Conservation (phyloP, 306 rosid genomes). For the Trifolium dubium region DNA sequence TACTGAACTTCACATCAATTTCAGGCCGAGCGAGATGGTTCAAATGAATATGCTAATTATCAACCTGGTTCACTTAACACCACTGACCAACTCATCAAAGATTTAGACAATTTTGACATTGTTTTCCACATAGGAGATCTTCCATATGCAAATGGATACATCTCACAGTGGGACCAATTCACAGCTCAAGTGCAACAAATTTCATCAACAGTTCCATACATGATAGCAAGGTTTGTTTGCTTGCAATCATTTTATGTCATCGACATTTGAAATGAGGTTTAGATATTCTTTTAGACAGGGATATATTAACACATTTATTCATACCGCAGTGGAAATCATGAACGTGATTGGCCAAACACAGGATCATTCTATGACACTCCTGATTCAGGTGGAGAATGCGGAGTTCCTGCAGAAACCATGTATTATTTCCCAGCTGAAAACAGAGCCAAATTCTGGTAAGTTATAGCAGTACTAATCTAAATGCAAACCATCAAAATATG, state of each 20-base stretch:
- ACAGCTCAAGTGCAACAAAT: slow-evolving; percentile 87
- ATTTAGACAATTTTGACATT: slow-evolving; percentile 64
- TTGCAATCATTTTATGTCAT: slow-evolving; percentile 25
- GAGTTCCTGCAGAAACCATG: slow-evolving; percentile 82
- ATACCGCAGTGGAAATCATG: slow-evolving; percentile 78
- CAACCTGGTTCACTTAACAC: slow-evolving; percentile 87
- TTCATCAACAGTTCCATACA: slow-evolving; percentile 75
- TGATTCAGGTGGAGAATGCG: slow-evolving; percentile 97
- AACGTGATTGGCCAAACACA: slow-evolving; percentile 80
- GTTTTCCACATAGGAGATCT: slow-evolving; percentile 88
- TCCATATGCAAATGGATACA: slow-evolving; percentile 81
- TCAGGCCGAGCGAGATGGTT: slow-evolving; percentile 91
- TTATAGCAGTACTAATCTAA: background rate
- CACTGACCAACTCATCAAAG: slow-evolving; percentile 70
- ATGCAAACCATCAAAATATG: slow-evolving; percentile 9
- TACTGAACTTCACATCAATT: background rate
- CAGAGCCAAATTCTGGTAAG: slow-evolving; percentile 85
- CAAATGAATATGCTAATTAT: slow-evolving; percentile 77
- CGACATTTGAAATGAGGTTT: background rate
- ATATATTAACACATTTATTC: slow-evolving; percentile 19
- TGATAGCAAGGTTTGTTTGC: slow-evolving; percentile 79
- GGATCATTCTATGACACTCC: slow-evolving; percentile 66
- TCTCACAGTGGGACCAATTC: slow-evolving; percentile 95
- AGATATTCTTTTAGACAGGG: background rate
- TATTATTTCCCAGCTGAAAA: slow-evolving; percentile 86